phyloP scores from a whole-genome alignment of 495 filamentous ascomycete genomes.

The Neurospora sp. region DNA sequence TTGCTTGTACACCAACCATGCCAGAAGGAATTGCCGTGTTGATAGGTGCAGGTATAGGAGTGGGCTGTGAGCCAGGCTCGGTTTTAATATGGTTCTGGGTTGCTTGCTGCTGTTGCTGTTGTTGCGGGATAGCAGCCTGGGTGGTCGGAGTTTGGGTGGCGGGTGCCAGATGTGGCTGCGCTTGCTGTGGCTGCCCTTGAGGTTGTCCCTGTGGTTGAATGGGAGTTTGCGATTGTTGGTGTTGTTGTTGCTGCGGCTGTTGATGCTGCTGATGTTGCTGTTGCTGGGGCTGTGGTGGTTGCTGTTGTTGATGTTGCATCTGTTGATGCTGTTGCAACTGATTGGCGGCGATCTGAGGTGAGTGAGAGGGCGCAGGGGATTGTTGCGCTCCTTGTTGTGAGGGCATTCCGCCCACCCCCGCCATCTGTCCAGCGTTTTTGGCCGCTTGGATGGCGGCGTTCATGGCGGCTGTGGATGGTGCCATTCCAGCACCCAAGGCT shows the following conservation, averaged over 20 bases:
- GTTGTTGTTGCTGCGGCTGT: constrained; percentile 4
- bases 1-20: constrained; percentile 26
- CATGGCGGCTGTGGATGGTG: constrained; percentile 25
- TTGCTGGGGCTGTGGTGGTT: background rate
- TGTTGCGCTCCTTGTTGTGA: constrained; percentile 4
- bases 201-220: background rate
- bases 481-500: background rate
- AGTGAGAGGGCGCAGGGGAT: constrained; percentile 6
- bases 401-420: constrained; percentile 14
- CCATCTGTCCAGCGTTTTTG: constrained; percentile 29
- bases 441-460: constrained; percentile 44
- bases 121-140: constrained; percentile 13
- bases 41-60: constrained; percentile 29
- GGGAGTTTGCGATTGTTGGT: constrained; percentile 14
- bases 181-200: constrained; percentile 5
- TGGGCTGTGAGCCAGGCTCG: constrained; percentile 27
- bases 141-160: constrained; percentile 1
- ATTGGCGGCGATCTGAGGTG: constrained; percentile 15
- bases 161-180: constrained; percentile 1
- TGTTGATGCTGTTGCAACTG: background rate
- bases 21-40: constrained; percentile 37
- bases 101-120: constrained; percentile 20
- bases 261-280: constrained; percentile 5
- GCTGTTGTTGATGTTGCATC: constrained; percentile 8
- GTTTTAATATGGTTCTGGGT: constrained; percentile 25